Percentiles rank a stretch among this genome's conserved stretches.
phyloP scores from a whole-genome alignment of 2,329 filamentous ascomycete species.

The Balansia obtecta region DNA sequence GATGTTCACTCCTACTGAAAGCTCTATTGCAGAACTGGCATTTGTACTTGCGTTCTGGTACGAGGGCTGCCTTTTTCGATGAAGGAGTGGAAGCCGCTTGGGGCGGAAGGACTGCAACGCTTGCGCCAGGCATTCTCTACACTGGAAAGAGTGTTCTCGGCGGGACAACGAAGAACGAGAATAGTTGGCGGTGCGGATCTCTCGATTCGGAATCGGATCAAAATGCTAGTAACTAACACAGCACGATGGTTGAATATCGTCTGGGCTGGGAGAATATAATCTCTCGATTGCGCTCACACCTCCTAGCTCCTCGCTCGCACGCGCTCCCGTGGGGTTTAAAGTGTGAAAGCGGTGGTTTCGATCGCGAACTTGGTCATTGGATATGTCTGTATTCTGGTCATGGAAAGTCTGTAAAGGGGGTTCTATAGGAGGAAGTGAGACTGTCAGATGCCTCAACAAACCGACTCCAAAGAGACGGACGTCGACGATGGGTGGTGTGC shows the following conservation, averaged over 20 bases:
- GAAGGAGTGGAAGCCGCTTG: slow-evolving; percentile 55
- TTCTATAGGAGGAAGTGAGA: slow-evolving; percentile 15
- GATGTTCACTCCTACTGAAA: slow-evolving; percentile 94
- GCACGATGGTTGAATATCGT: slow-evolving; percentile 50
- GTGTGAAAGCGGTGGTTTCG: slow-evolving; percentile 48
- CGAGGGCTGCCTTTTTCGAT: slow-evolving; percentile 62
- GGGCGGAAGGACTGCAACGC: slow-evolving; percentile 51
- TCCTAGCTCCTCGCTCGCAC: slow-evolving; percentile 43
- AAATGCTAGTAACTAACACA: slow-evolving; percentile 23
- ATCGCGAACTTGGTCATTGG: slow-evolving; percentile 40
- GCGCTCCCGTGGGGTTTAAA: slow-evolving; percentile 60
- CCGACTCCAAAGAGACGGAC: slow-evolving; percentile 9
- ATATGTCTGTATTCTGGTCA: slow-evolving; percentile 27
- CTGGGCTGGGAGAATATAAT: slow-evolving; percentile 17
- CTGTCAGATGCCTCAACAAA: slow-evolving; percentile 18
- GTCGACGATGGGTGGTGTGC: slow-evolving; percentile 13
- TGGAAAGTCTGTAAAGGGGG: slow-evolving; percentile 25
- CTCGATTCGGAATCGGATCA: slow-evolving; percentile 13
- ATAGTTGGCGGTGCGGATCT: slow-evolving; percentile 5
- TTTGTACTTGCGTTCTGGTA: slow-evolving; percentile 97
- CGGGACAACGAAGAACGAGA: slow-evolving; percentile 11
- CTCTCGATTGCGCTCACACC: slow-evolving; percentile 18
- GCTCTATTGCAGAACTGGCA: slow-evolving; percentile 97
- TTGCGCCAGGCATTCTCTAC: slow-evolving; percentile 57
- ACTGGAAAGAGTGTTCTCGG: slow-evolving; percentile 20